Conservation (phyloP, 805 yeast genomes). For the Lachancea nothofagi region DNA sequence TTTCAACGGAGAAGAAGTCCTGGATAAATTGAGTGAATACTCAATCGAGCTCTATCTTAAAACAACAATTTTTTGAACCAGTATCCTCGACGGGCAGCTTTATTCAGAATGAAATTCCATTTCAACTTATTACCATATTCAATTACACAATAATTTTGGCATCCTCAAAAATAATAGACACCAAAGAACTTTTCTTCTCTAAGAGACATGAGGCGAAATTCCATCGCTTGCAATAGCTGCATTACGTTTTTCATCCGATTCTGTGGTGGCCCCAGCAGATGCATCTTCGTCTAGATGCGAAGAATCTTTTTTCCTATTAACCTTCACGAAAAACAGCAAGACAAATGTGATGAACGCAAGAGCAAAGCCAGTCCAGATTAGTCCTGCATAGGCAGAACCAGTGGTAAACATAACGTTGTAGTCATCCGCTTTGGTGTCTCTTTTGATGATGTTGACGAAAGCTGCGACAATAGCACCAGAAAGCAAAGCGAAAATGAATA, state of each 20-base stretch:
- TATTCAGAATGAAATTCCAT: too few species aligned
- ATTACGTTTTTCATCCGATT: constrained; percentile 8
- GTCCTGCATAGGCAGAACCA: constrained; percentile 26
- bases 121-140: not conserved
- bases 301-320: constrained; percentile 1
- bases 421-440: constrained; percentile 29
- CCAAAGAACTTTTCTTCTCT: too few species aligned
- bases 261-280: constrained; percentile 5
- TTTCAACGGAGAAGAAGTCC: too few species aligned
- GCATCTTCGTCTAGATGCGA: not conserved
- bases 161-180: not conserved
- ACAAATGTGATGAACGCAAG: constrained; percentile 21
- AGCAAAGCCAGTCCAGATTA: constrained; percentile 30
- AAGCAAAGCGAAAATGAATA: constrained; percentile 25
- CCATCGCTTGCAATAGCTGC: not conserved
- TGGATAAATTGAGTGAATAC: too few species aligned
- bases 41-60: too few species aligned
- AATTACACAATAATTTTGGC: not conserved
- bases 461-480: constrained; percentile 28
- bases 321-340: constrained; percentile 7
- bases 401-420: constrained; percentile 25
- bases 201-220: not conserved
- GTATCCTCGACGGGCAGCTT: too few species aligned
- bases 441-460: constrained; percentile 27
- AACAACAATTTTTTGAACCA: too few species aligned